Base-by-base conservation (phyloP, 1,139 yeast genomes). In the Hyphopichia wangnamkhiaoensis region DNA sequence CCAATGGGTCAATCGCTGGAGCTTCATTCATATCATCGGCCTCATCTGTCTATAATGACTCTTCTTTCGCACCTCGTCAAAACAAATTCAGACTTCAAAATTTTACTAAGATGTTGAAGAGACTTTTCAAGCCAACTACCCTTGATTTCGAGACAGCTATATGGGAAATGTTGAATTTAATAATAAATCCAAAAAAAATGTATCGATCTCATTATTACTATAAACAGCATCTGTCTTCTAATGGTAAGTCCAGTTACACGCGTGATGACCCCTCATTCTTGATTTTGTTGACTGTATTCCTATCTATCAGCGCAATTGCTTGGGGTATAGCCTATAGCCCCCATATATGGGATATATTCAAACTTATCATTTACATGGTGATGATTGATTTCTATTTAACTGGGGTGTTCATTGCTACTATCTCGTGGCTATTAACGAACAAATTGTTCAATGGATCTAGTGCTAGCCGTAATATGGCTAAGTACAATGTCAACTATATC, bases 221-320 rank as follows among this genome's bases (percentile, higher is more conserved):
- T 51, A 64, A 67, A 49, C 73, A 67, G 44, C 68, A 63, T 40
- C 48, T 56, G 33, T 44, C 53, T 13, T 52, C 50, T 36, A 57
- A 51, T 40, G 64, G 67, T 13, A 56, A 55, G 39, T 50, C 58
- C 35, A 61, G 63, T 45, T 88, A 93, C 82, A 83, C 95, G 0
- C 71, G 97, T 49, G 97, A 90, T 57, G 97, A 90, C 58, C 97
- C 97, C 0, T 83, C 94, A 25, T 90, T 90, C 57, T 80, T 87
- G 42, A 77, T 90, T 31, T 66, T 90, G 34, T 68, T 89, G 37
- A 78, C 89, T 13, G 65, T 72, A 1, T 76, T 89, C 45, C 63
- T 90, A 23, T 72, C 80, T 2, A 59, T 87, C 12, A 82, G 93
- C 48, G 96, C 96, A 0, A 56, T 90, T 25, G 94, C 91, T 4